Conservation (phyloP, 108 stramenopile species). For the Nitzschia sp. region DNA sequence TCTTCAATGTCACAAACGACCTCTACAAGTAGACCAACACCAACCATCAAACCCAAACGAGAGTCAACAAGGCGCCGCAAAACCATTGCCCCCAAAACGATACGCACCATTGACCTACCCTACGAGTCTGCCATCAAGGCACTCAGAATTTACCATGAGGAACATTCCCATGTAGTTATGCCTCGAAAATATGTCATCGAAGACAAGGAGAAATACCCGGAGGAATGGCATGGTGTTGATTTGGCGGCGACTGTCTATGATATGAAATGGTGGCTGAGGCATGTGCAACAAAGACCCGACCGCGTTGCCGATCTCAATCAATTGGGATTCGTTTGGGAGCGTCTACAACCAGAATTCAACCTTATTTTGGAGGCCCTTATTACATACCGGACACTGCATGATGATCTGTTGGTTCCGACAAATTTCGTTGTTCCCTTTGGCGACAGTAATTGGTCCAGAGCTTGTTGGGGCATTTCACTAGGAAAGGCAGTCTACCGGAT, state of each 20-base stretch:
- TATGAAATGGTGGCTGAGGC: constrained; percentile 82
- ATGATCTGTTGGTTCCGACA: constrained; percentile 64
- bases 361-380: constrained; percentile 75
- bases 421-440: constrained; percentile 70
- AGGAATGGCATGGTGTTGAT: constrained; percentile 68
- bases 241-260: constrained; percentile 67
- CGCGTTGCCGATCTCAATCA: constrained; percentile 70
- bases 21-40: neutral
- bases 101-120: constrained; percentile 37
- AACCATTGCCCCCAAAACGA: neutral
- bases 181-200: constrained; percentile 64
- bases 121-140: constrained; percentile 58
- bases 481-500: constrained; percentile 70
- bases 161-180: constrained; percentile 63
- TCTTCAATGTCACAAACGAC: neutral
- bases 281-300: constrained; percentile 54
- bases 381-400: constrained; percentile 48
- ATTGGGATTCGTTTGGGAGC: constrained; percentile 84
- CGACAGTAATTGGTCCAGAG: constrained; percentile 57
- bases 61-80: neutral
- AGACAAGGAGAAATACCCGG: constrained; percentile 45
- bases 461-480: constrained; percentile 70
- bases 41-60: neutral
- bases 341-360: constrained; percentile 85
- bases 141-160: constrained; percentile 48